Evolutionary conservation across 2,329 filamentous ascomycete genomes (phyloP), one percentile per base, ranked within the genome.

Genomic region (Fusarium sp.): DNA sequence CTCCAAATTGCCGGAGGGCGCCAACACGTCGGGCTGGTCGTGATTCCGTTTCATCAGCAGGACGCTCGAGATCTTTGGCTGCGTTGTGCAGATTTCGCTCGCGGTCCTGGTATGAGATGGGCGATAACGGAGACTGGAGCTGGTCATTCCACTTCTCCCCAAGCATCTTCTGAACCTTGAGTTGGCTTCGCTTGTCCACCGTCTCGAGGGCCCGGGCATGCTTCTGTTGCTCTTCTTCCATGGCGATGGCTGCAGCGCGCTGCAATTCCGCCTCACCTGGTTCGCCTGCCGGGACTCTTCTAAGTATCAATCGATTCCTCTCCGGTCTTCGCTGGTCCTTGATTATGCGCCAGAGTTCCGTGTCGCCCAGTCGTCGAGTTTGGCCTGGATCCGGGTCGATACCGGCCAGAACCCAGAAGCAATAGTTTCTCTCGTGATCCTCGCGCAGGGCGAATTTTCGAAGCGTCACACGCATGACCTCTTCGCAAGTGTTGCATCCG

Each of bases 401-500:
- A 50, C 94, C 95, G 70, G 93, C 90, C 60, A 98, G 84, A 1
- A 97, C 91, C 84, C 96, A 98, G 81, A 99, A 98, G 82, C 94
- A 97, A 81, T 97, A 98, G 75, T 96, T 97, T 73, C 94, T 89
- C 77, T 96, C 92, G 74, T 97, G 94, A 66, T 95, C 92, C 75
- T 97, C 94, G 22, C 94, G 92, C 30, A 97, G 85, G 40, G 90
- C 89, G 67, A 97, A 92, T 78, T 98, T 98, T 71, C 91, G 89
- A 44, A 98, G 81, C 0, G 96, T 97, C 63, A 93, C 91, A 45
- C 94, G 87, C 83, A 97, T 95, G 52, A 98, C 92, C 71, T 98
- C 94, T 74, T 97, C 96, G 63, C 93, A 92, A 7, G 92, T 96
- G 75, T 90, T 94, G 84, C 94, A 97, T 68, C 92, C 92, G 68